Conservation (phyloP, 345 rosid genomes). For the Gossypium ekmanianum region DNA sequence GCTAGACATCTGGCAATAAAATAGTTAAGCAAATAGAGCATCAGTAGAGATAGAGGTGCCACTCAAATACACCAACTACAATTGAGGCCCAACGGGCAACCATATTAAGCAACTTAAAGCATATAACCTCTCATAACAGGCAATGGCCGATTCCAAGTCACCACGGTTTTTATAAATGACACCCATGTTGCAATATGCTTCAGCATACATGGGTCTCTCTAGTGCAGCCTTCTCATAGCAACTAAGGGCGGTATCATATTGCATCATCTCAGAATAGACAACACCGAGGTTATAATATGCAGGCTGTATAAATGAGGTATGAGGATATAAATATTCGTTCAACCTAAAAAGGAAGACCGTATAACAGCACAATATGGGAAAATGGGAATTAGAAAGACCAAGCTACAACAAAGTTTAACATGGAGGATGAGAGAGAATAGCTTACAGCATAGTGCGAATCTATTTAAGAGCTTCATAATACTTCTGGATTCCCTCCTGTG, state of each 20-base stretch:
- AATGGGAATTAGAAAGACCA: background rate
- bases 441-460: constrained; percentile 97
- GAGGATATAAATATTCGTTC: background rate
- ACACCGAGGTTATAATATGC: constrained; percentile 99
- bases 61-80: constrained; percentile 18
- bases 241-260: constrained; percentile 85
- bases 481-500: constrained; percentile 97
- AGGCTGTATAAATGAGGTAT: constrained; percentile 58
- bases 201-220: constrained; percentile 99
- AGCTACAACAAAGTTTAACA: background rate
- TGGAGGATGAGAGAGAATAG: constrained; percentile 17
- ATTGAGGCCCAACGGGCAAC: constrained; percentile 13
- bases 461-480: constrained; percentile 95
- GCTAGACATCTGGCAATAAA: constrained; percentile 70
- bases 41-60: constrained; percentile 15
- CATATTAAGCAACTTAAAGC: constrained; percentile 4
- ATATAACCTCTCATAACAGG: constrained; percentile 93
- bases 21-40: constrained; percentile 18
- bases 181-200: constrained; percentile 99
- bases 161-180: constrained; percentile 98
- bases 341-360: background rate
- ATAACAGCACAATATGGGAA: background rate
- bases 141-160: constrained; percentile 90
- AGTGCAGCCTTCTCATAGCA: constrained; percentile 99
- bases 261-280: constrained; percentile 99